These are phyloP conservation scores for Xylaria sp. DNA, from an alignment of 2,329 filamentous ascomycete species.

Conservation along the genomic window DNA sequence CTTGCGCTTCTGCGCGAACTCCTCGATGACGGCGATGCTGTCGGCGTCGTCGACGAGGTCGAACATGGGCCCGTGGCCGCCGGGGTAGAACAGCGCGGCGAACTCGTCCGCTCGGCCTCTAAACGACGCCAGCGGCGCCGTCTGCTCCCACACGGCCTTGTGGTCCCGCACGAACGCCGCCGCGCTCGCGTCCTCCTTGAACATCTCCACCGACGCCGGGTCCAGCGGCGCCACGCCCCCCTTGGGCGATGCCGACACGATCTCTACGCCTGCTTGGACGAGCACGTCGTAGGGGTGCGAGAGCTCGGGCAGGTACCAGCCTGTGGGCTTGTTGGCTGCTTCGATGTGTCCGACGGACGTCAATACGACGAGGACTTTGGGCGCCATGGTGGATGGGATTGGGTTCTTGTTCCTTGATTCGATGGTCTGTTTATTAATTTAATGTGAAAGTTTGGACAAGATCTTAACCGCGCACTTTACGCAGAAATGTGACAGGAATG, in stretches of 20 bases:
- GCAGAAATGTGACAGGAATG: too few species aligned
- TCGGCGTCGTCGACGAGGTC: constrained; percentile 63
- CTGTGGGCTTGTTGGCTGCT: constrained; percentile 61
- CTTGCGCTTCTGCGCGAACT: constrained; percentile 67
- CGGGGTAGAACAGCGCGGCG: constrained; percentile 65
- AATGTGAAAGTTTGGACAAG: background rate
- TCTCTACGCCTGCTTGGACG: constrained; percentile 52
- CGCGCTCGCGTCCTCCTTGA: constrained; percentile 58
- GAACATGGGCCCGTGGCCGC: constrained; percentile 69
- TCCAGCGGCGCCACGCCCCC: constrained; percentile 68
- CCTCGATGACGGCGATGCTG: constrained; percentile 64
- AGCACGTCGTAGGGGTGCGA: constrained; percentile 69
- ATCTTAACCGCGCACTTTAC: too few species aligned
- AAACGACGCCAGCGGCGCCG: constrained; percentile 61
- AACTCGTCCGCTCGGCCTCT: constrained; percentile 62
- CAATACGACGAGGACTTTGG: constrained; percentile 73
- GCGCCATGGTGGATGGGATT: constrained; percentile 47
- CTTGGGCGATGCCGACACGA: constrained; percentile 65
- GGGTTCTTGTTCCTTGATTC: background rate
- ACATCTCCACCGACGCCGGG: constrained; percentile 60
- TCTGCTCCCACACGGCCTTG: constrained; percentile 67
- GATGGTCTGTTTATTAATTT: background rate
- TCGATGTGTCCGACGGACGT: constrained; percentile 64
- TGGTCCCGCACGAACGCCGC: constrained; percentile 62
- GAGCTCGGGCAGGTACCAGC: constrained; percentile 73